Percentiles rank a stretch among this genome's conserved stretches.
phyloP scores from a whole-genome alignment of 495 filamentous ascomycete species.

The Copromyces sp. region DNA sequence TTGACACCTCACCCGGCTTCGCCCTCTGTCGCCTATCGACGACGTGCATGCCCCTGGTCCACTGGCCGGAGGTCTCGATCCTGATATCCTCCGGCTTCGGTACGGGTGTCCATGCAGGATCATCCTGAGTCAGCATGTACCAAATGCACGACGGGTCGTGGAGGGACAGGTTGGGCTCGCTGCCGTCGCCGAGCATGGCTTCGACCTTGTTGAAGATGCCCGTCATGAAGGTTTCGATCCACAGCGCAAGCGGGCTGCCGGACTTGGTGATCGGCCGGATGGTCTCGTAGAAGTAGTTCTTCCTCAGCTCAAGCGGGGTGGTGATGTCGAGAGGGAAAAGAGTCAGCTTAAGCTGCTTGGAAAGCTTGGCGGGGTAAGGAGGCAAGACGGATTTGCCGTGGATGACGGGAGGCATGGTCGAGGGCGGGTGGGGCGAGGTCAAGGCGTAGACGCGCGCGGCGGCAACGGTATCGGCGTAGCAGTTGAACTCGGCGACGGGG shows the following conservation, averaged over 20 bases:
- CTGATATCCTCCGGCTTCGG: conserved; percentile 59
- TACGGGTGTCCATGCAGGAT: conserved; percentile 40
- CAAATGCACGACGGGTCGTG: conserved; percentile 87
- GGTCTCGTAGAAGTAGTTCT: conserved; percentile 46
- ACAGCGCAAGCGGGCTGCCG: conserved; percentile 72
- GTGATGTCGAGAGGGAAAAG: conserved; percentile 90
- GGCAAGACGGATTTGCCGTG: conserved; percentile 36
- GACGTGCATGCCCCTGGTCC: conserved; percentile 87
- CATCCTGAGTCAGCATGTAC: conserved; percentile 59
- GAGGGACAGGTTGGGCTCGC: conserved; percentile 52
- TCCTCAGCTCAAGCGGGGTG: conserved; percentile 55
- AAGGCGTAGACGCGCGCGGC: conserved; percentile 83
- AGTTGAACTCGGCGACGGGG: conserved; percentile 76
- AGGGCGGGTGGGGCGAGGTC: conserved; percentile 63
- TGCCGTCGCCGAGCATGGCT: conserved; percentile 44
- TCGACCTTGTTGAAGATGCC: conserved; percentile 70
- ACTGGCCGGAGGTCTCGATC: conserved; percentile 81
- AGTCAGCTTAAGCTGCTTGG: conserved; percentile 57
- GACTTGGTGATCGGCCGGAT: conserved; percentile 37
- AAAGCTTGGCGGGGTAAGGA: conserved; percentile 58
- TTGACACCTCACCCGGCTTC: conserved; percentile 40
- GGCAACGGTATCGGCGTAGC: conserved; percentile 70
- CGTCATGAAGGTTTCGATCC: conserved; percentile 66
- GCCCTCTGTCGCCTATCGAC: conserved; percentile 60
- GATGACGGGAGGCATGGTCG: conserved; percentile 54